A percentile compares a stretch with the other conserved stretches of the same genome.
Conservation (phyloP, 257 asterid species). For the Capsicum rhomboideum region DNA sequence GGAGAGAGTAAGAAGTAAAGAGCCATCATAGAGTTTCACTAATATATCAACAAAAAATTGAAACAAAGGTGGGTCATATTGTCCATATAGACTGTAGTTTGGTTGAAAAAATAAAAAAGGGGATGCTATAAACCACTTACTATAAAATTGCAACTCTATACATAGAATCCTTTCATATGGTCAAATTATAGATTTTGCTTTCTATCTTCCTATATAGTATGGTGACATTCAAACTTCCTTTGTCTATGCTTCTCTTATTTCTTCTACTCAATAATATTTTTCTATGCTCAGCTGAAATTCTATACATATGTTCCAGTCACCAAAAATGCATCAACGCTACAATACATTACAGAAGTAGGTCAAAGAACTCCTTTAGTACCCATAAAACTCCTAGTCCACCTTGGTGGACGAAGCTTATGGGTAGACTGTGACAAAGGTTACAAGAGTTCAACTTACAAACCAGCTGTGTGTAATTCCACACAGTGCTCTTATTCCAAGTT, state of each 20-base stretch:
- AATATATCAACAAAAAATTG: background rate
- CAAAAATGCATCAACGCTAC: background rate
- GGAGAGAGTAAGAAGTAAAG: background rate
- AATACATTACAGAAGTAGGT: background rate
- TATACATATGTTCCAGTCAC: background rate
- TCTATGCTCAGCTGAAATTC: background rate
- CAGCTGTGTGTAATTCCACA: background rate
- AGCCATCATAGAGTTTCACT: background rate
- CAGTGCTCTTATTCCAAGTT: background rate
- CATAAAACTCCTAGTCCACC: background rate
- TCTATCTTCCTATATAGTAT: background rate
- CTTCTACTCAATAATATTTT: background rate
- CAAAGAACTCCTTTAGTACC: background rate
- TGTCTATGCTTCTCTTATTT: background rate
- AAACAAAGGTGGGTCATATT: too few relatives aligned
- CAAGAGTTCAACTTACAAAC: background rate
- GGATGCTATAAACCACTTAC: background rate
- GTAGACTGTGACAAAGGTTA: background rate
- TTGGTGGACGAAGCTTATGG: constrained; percentile 6
- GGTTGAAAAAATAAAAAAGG: too few relatives aligned
- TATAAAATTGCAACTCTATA: background rate
- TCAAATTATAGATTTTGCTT: background rate
- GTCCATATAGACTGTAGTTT: background rate
- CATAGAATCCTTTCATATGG: background rate
- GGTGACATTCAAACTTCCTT: background rate